Percentiles rank a stretch among this genome's conserved stretches.
These are phyloP conservation scores for Ambrosia hybrid DNA, from an alignment of 140 eudicot species.

Conservation along the genomic window DNA sequence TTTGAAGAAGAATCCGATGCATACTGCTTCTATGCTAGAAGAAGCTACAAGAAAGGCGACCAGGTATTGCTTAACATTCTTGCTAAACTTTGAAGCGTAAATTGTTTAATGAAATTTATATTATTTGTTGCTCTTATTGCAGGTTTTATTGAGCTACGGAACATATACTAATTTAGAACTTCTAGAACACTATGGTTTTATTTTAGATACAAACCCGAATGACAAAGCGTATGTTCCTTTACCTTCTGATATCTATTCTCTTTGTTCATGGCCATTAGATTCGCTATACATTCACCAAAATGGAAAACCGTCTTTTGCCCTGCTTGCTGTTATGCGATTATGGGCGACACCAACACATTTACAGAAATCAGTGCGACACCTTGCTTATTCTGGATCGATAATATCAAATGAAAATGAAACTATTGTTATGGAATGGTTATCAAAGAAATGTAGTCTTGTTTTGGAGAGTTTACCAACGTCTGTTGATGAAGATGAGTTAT, in stretches of 20 bases:
- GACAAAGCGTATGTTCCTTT: conserved; percentile 76
- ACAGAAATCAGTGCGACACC: conserved; percentile 55
- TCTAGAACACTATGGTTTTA: conserved; percentile 92
- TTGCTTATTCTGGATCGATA: conserved; percentile 60
- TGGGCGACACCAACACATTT: conserved; percentile 77
- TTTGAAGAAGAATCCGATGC: conserved; percentile 54
- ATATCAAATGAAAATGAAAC: conserved; percentile 69
- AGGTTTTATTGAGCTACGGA: conserved; percentile 97
- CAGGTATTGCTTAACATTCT: conserved; percentile 55
- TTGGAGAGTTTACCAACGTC: conserved; percentile 49
- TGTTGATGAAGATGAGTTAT: conserved; percentile 51
- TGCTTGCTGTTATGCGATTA: conserved; percentile 68
- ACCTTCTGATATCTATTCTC: conserved; percentile 50
- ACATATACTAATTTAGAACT: conserved; percentile 93
- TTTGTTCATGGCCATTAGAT: conserved; percentile 71
- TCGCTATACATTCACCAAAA: conserved; percentile 61
- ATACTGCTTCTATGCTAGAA: conserved; percentile 80
- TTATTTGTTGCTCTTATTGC: conserved; percentile 13
- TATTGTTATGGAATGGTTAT: conserved; percentile 61
- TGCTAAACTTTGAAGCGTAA: conserved; percentile 11
- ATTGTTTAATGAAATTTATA: neutral
- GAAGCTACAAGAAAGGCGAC: conserved; percentile 57
- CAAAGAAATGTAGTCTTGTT: conserved; percentile 40
- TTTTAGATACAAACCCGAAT: conserved; percentile 66
- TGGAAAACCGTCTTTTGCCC: conserved; percentile 82